phyloP scores from a whole-genome alignment of 257 asterid species.

The Solanum ossicruentum region DNA sequence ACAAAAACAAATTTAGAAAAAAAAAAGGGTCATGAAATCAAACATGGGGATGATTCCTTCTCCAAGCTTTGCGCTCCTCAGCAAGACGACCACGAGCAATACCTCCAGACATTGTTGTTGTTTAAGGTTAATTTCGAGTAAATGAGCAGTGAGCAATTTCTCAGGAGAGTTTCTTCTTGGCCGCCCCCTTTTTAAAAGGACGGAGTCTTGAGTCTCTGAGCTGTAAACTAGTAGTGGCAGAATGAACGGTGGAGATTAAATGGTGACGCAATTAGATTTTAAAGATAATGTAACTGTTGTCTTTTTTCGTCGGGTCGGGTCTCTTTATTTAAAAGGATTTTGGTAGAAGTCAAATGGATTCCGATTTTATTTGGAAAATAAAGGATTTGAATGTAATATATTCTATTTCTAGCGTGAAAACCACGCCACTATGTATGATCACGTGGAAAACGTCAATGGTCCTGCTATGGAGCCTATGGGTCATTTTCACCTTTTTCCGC shows the following conservation, averaged over 20 bases:
- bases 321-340: not conserved
- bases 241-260: not conserved
- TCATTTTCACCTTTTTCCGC: not conserved
- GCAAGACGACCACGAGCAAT: constrained; percentile 44
- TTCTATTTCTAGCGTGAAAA: not conserved
- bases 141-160: not conserved
- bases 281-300: not conserved
- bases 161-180: not conserved
- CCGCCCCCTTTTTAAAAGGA: not conserved
- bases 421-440: not conserved
- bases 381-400: not conserved
- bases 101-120: constrained; percentile 28
- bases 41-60: constrained; percentile 43
- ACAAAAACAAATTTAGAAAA: no score
- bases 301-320: not conserved
- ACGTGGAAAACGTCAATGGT: not conserved
- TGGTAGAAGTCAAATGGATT: not conserved
- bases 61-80: constrained; percentile 46
- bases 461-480: not conserved
- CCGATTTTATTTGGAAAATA: not conserved
- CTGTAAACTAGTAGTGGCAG: not conserved
- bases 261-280: not conserved
- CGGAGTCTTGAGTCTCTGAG: not conserved
- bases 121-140: not conserved
- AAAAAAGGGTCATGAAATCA: no score